phyloP scores from a whole-genome alignment of 2,329 filamentous ascomycete species.

The Stylonectria norvegica region DNA sequence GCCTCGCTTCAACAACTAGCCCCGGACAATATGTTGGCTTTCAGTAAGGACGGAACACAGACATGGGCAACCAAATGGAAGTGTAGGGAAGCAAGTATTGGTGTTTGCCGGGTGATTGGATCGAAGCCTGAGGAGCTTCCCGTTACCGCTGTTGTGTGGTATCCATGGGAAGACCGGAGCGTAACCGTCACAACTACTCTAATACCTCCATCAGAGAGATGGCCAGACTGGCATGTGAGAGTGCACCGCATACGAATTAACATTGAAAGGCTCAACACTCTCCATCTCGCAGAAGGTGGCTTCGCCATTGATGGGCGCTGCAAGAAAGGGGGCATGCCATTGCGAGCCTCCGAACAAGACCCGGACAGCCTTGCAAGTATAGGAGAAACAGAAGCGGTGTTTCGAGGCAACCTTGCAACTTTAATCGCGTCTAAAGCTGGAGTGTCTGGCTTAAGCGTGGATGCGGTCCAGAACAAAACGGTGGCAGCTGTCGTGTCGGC shows the following conservation, averaged over 20 bases:
- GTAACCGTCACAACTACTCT: slow-evolving; percentile 18
- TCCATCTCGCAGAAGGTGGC: slow-evolving; percentile 5
- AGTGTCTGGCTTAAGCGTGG: neutral
- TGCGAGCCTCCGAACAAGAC: neutral
- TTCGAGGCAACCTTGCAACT: neutral
- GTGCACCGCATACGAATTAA: slow-evolving; percentile 12
- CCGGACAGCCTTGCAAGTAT: neutral
- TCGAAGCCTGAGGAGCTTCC: slow-evolving; percentile 1
- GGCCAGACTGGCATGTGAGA: slow-evolving; percentile 26
- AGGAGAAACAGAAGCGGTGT: neutral
- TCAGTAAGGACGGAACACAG: slow-evolving; percentile 24
- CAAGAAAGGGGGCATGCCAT: neutral
- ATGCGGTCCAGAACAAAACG: neutral
- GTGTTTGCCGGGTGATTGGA: neutral
- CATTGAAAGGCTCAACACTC: neutral
- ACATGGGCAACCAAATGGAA: slow-evolving; percentile 23
- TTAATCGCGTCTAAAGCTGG: neutral
- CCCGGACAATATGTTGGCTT: slow-evolving; percentile 22
- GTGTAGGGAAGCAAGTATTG: slow-evolving; percentile 10
- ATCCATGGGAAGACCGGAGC: slow-evolving; percentile 21
- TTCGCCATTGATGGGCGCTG: slow-evolving; percentile 7
- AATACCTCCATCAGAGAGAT: slow-evolving; percentile 19
- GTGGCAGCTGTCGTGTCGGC: neutral
- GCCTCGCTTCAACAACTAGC: slow-evolving; percentile 16
- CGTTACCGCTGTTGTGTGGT: slow-evolving; percentile 14